These are phyloP conservation scores for Penicillium parvum DNA, from an alignment of 495 filamentous ascomycete genomes.

Conservation along the genomic window DNA sequence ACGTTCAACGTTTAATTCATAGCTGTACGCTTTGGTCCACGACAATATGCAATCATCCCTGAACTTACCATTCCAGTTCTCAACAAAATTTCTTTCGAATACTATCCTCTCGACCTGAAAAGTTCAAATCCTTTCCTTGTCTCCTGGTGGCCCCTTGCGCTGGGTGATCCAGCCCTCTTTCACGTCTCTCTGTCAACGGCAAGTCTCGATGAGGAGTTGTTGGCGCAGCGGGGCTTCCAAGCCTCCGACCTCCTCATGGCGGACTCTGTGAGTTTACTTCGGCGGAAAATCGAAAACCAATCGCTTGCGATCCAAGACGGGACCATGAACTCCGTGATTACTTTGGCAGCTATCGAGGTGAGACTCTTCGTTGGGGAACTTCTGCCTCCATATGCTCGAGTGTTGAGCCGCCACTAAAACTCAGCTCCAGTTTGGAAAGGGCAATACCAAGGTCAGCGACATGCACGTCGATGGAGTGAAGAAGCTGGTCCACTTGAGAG, in stretches of 20 bases:
- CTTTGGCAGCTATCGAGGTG: slow-evolving; percentile 49
- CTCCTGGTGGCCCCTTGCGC: slow-evolving; percentile 51
- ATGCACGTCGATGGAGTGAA: slow-evolving; percentile 52
- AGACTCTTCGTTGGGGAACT: slow-evolving; percentile 2
- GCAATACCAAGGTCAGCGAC: slow-evolving; percentile 36
- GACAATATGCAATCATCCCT: no score
- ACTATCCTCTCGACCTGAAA: slow-evolving; percentile 49
- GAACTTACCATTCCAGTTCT: slow-evolving; percentile 34
- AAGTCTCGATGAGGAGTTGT: slow-evolving; percentile 47
- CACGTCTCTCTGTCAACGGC: slow-evolving; percentile 52
- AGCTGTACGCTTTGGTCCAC: no score
- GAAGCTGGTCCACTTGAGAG: slow-evolving; percentile 40
- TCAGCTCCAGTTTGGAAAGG: slow-evolving; percentile 42
- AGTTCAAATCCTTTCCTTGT: slow-evolving; percentile 49
- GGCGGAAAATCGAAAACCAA: slow-evolving; percentile 38
- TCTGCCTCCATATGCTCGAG: neutral
- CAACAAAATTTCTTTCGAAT: slow-evolving; percentile 51
- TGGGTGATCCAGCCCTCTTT: slow-evolving; percentile 48
- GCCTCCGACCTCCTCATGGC: slow-evolving; percentile 48
- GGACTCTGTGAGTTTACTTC: slow-evolving; percentile 44
- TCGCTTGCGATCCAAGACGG: slow-evolving; percentile 48
- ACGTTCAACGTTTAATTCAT: slow-evolving; percentile 47
- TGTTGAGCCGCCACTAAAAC: neutral
- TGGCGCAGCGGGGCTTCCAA: slow-evolving; percentile 44
- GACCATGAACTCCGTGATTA: slow-evolving; percentile 52